Evolutionary conservation across 768 basidiomycete genomes (phyloP), one percentile per base, ranked within the genome.

Genomic region (Chalciporus pseudorubinellus): DNA sequence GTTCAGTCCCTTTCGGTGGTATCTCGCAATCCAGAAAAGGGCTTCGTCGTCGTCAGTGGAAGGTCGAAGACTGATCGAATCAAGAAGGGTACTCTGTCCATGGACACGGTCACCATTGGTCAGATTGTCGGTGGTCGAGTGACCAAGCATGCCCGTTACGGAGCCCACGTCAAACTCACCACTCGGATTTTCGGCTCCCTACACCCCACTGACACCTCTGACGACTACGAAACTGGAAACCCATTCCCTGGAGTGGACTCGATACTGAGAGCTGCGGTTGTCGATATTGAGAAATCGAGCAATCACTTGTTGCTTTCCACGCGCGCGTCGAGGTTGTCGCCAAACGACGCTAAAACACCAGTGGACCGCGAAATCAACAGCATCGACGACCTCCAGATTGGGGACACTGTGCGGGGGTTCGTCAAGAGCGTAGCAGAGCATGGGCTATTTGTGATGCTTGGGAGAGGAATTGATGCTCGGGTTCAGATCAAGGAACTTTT

Each of bases 401-500:
- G 93, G 5, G 76, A 87, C 46, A 79, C 74, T n/a, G 73, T 95
- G 16, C 80, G 92, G 47, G 95, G 95, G 11, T 92, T 95, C 63
- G 80, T 98, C 63, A 97, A 92, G 72, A 90, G 82, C 60, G 76
- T 98, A 28, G 79, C 83, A 16, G 87, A 92, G 41, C 85, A 89
- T 63, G 95, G 95, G 14, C 63, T 99, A 18, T 98, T 97, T 59
- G 92, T 99, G 3, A 82, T 82, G 22, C 71, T 99, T 31, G 92
- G 91, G 10, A 80, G 86, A 26, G 78, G 79, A n/a, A 74, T 97
- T 22, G 92, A 94, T 62, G 94, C 89, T 50, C 84, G 95, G 16
- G 85, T 99, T 22, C 92, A 95, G 71, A 98, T 98, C 64, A 84
- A 80, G 63, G 92, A 97, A 70, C 78, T 95, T 5, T 97, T 95